Conservation (phyloP, 108 stramenopile genomes). For the Nannochloropsis salina region DNA sequence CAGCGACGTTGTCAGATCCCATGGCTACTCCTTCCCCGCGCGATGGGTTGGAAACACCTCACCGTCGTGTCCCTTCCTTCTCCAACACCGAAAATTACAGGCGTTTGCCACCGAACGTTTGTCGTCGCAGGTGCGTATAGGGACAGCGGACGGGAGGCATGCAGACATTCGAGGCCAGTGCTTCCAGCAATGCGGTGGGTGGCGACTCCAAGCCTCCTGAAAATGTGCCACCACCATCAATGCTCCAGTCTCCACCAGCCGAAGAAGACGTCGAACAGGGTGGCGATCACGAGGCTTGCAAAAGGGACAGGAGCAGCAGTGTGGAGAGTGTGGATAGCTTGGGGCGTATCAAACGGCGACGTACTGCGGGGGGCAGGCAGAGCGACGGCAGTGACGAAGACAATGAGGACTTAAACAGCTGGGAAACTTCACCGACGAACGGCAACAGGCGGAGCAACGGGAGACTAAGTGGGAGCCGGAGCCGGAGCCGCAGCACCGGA, state of each 20-base stretch:
- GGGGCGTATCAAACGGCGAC: not conserved
- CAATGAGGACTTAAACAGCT: not conserved
- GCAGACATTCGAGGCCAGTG: too few species aligned
- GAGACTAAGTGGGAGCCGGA: not conserved
- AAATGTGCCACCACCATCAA: not conserved
- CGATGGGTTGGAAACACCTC: too few species aligned
- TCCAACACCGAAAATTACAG: too few species aligned
- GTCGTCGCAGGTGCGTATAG: too few species aligned
- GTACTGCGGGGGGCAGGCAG: not conserved
- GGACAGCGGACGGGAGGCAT: too few species aligned
- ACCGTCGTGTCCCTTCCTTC: too few species aligned
- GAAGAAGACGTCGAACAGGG: not conserved
- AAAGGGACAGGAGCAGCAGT: constrained; percentile 14
- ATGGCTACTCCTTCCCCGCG: too few species aligned
- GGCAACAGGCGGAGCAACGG: not conserved
- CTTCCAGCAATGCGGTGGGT: too few species aligned
- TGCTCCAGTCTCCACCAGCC: not conserved
- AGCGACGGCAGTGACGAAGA: not conserved
- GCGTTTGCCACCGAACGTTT: too few species aligned
- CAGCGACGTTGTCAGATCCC: too few species aligned
- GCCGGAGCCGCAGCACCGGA: not conserved
- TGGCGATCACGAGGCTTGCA: not conserved
- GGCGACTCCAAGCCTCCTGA: too few species aligned
- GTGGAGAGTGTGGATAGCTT: constrained; percentile 1
- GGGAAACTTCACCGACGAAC: not conserved